phyloP scores from a whole-genome alignment of 2,329 filamentous ascomycete species.

The Venturia oleaginea region DNA sequence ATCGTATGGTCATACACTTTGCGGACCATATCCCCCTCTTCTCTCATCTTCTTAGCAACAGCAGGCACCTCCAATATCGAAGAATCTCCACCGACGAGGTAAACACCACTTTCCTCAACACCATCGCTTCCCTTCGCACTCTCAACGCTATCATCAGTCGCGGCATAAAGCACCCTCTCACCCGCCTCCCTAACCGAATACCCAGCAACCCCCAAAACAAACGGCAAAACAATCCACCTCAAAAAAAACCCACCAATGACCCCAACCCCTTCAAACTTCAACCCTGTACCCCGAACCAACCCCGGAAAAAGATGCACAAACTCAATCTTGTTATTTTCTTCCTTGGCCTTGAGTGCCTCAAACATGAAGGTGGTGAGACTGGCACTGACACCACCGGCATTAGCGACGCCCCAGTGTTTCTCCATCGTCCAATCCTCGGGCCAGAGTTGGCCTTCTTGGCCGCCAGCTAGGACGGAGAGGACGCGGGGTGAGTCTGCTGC shows the following conservation, averaged over 20 bases:
- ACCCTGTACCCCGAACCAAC: constrained; percentile 13
- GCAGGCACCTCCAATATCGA: constrained; percentile 25
- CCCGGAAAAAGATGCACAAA: constrained; percentile 16
- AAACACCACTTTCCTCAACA: constrained; percentile 25
- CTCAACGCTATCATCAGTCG: constrained; percentile 23
- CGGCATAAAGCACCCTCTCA: constrained; percentile 18
- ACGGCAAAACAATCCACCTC: constrained; percentile 10
- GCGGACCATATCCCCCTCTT: neutral
- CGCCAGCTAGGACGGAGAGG: constrained; percentile 45
- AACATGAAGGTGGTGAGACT: constrained; percentile 16
- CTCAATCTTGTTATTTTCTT: constrained; percentile 14
- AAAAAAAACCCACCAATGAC: constrained; percentile 2
- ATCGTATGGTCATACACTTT: neutral
- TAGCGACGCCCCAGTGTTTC: constrained; percentile 29
- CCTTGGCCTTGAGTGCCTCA: constrained; percentile 15
- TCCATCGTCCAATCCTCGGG: constrained; percentile 36
- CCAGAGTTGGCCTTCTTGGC: constrained; percentile 43
- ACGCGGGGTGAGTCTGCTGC: constrained; percentile 42
- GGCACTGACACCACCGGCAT: constrained; percentile 13
- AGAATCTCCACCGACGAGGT: constrained; percentile 30
- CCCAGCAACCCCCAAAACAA: constrained; percentile 12
- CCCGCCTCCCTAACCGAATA: constrained; percentile 13
- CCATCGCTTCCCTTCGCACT: neutral
- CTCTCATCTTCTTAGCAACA: constrained; percentile 22
- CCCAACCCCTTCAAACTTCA: constrained; percentile 13